Conservation (phyloP, 768 basidiomycete genomes). For the Galerina sulciceps region DNA sequence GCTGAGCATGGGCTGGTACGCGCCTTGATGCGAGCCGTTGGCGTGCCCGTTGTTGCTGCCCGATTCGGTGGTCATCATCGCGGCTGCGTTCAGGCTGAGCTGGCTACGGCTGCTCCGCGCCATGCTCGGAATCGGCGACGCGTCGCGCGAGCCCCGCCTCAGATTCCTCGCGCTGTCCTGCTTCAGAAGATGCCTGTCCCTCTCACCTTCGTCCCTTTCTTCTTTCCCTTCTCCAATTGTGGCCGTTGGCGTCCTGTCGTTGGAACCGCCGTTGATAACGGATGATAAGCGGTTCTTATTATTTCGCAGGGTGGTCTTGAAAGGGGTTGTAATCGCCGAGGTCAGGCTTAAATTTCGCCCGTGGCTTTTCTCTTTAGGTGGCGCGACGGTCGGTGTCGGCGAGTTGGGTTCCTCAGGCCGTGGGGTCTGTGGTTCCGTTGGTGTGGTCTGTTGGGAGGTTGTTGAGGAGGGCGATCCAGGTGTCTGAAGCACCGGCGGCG, state of each 20-base stretch:
- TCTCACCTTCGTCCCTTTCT: background rate
- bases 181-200: background rate
- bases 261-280: slow-evolving; percentile 5
- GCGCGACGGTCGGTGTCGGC: slow-evolving; percentile 21
- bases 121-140: slow-evolving; percentile 24
- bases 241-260: background rate
- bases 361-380: slow-evolving; percentile 25
- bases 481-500: slow-evolving; percentile 10
- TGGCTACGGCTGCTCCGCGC: slow-evolving; percentile 23
- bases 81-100: slow-evolving; percentile 17
- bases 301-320: slow-evolving; percentile 30
- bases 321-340: slow-evolving; percentile 24
- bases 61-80: slow-evolving; percentile 10
- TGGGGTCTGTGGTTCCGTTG: slow-evolving; percentile 16
- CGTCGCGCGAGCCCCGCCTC: slow-evolving; percentile 5
- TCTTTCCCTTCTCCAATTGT: background rate
- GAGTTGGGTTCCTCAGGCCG: slow-evolving; percentile 17
- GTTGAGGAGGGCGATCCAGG: slow-evolving; percentile 18
- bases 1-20: slow-evolving; percentile 13
- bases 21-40: background rate
- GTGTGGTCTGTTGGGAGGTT: slow-evolving; percentile 21
- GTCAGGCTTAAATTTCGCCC: slow-evolving; percentile 31
- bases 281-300: slow-evolving; percentile 30
- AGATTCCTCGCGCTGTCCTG: no score
- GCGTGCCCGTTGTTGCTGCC: background rate